Evolutionary conservation across 305 asterid species (phyloP), one percentile per base, ranked within the genome.

Genomic region (Petunia hybrid): DNA sequence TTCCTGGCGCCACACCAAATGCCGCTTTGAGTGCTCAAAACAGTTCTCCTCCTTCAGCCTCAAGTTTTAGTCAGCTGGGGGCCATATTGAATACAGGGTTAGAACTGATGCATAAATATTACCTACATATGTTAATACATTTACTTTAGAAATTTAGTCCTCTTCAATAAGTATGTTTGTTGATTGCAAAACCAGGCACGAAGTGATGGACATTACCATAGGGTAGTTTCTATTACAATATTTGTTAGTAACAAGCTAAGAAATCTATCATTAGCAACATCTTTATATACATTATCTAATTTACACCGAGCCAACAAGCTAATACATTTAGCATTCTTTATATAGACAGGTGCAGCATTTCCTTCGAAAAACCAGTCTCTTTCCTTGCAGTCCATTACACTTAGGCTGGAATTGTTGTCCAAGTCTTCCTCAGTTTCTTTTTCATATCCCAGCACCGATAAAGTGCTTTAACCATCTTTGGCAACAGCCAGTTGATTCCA

Each of bases 1-100:
- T 81, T 74, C 77, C 81, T 9, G 76, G 55, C 6, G 46, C 79
- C 73, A 56, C 39, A 55, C 83, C 82, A 61, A 89, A 55, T 85
- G 57, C 89, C 57, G 75, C 87, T 41, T 73, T 46, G 40, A 40
- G 78, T 81, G 84, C 67, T 80, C 85, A 85, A 88, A 87, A 66
- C 73, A 86, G 81, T 77, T 80, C 80, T 79, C 85, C 97, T 80
- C 86, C 93, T 80, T 83, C 89, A 42, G 88, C 88, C 13, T 91
- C 97, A 22, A 90, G 90, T 84, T 94, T 96, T 85, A 82, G 91
- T 82, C 97, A 94, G 84, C 75, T 95, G 84, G 89, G 87, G 75
- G 87, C 94, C 66, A 78, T 94, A 68, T 70, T 87, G 65, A 84
- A 83, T 84, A 80, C 91, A 84, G 89, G 97, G 94, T 91, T 84